Conservation (phyloP, 1,284 basidiomycete genomes). For the Pisolithus thermaeus region DNA sequence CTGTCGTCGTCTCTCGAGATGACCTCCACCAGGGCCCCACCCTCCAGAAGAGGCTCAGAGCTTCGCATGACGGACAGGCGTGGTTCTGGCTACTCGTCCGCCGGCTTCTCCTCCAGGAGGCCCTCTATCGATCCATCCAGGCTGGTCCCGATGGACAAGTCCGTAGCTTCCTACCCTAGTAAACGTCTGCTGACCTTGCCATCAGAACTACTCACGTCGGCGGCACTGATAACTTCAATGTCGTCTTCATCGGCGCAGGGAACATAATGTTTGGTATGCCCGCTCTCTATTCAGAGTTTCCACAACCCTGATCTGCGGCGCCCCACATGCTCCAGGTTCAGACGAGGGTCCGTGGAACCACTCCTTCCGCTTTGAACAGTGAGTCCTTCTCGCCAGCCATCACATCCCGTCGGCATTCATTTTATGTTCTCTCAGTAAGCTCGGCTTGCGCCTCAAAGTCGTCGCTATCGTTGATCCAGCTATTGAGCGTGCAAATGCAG, state of each 20-base stretch:
- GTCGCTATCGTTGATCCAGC: conserved; percentile 92
- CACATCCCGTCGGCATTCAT: no score
- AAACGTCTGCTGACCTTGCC: background rate
- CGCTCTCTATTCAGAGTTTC: conserved; percentile 2
- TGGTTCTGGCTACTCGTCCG: conserved; percentile 35
- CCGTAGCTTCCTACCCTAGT: conserved; percentile 10
- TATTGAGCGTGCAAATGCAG: conserved; percentile 72
- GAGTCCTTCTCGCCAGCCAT: conserved; percentile 20
- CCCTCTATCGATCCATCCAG: conserved; percentile 70
- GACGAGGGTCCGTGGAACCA: conserved; percentile 91
- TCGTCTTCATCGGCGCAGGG: conserved; percentile 88
- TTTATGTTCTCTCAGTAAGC: conserved; percentile 61
- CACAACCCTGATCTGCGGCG: conserved; percentile 5
- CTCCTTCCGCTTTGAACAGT: conserved; percentile 93
- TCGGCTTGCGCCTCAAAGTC: conserved; percentile 94
- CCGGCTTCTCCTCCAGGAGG: conserved; percentile 47
- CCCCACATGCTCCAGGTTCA: conserved; percentile 47
- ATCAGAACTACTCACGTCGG: conserved; percentile 49
- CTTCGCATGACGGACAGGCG: conserved; percentile 35
- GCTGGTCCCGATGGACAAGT: conserved; percentile 78
- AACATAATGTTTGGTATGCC: conserved; percentile 88
- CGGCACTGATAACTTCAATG: conserved; percentile 74
- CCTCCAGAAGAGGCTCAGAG: conserved; percentile 31
- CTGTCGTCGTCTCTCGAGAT: conserved; percentile 30
- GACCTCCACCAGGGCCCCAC: conserved; percentile 26